Base-by-base conservation (phyloP, 2,329 filamentous ascomycete genomes). In the Podosphaera fusca region DNA sequence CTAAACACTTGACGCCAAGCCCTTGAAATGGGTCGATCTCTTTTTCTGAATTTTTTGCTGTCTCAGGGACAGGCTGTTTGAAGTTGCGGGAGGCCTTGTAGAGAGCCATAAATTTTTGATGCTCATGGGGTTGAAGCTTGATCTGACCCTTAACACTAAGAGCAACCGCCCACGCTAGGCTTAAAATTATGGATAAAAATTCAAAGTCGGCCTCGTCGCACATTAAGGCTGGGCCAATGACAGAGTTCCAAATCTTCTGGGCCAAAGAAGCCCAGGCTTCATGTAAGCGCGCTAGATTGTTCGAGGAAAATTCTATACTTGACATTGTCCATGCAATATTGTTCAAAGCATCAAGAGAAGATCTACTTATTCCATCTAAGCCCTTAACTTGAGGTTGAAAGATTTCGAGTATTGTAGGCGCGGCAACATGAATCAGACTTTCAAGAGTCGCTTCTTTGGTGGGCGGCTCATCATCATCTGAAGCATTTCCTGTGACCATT, bases 251-350 rank as follows among this genome's bases (percentile, higher is more conserved):
- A 60, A 84, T 75, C 57, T 70, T 68, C 60, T 73, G 73, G 34
- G 75, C 75, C 4, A 72, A 67, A 0, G 76, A 74, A 1, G 67
- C 66, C 81, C 81, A 84, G 3, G 72, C 72, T 53, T 68, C 69
- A 56, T 72, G 71, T 57, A 84, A 71, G 57, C 71, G 61, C 4
- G 61, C 69, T 3, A 71, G 68, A 64, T 79, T 78, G n/a, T 70
- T 68, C 36, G 76, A 73, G 31, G 73, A 70, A 63, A 80, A 80
- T 67, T 81, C 78, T 61, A 81, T 70, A 62, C 75, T 75, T 7
- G 78, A 80, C 46, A 82, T 71, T 9, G 80, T 81, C 80, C 81
- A 84, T 56, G 80, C 73, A 56, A 84, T 76, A 67, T 84, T 84
- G 70, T 78, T 82, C 58, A 85, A 72, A 14, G 79, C 75, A 1